A percentile compares a stretch with the other conserved stretches of the same genome.
phyloP scores from a whole-genome alignment of 495 filamentous ascomycete genomes.

The Lindgomyces ingoldianus region DNA sequence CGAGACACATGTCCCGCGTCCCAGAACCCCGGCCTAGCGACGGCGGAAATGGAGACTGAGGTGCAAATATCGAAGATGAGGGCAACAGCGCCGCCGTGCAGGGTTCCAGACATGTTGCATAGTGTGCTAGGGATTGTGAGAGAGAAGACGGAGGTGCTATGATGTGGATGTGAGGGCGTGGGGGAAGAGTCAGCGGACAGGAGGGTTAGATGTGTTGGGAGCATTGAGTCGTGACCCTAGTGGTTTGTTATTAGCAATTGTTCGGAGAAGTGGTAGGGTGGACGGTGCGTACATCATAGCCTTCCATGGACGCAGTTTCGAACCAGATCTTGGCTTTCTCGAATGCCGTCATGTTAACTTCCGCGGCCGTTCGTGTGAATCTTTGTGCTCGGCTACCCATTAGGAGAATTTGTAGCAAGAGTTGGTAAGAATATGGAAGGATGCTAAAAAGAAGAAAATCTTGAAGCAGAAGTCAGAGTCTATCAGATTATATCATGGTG shows the following conservation, averaged over 20 bases:
- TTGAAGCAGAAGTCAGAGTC: background rate
- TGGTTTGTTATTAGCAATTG: background rate
- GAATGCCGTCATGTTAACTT: background rate
- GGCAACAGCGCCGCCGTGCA: constrained; percentile 45
- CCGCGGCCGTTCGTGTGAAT: background rate
- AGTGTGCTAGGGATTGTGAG: constrained; percentile 36
- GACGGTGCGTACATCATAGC: constrained; percentile 9
- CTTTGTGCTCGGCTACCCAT: background rate
- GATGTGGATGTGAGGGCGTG: constrained; percentile 26
- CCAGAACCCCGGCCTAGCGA: constrained; percentile 40
- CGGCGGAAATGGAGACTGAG: constrained; percentile 33
- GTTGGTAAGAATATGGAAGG: background rate
- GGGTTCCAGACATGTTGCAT: constrained; percentile 41
- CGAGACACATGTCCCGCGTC: constrained; percentile 43
- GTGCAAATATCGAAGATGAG: constrained; percentile 46
- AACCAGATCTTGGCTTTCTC: constrained; percentile 19
- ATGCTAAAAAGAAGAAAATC: background rate
- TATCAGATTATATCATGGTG: constrained; percentile 6
- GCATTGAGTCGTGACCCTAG: constrained; percentile 28
- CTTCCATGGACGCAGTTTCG: constrained; percentile 4
- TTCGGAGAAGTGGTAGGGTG: background rate
- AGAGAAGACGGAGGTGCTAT: constrained; percentile 33
- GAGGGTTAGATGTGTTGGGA: constrained; percentile 24
- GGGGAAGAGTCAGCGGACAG: constrained; percentile 18
- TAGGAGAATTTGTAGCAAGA: background rate